These are phyloP conservation scores for Crataegus laevigata DNA, from an alignment of 306 rosid genomes.

Conservation along the genomic window DNA sequence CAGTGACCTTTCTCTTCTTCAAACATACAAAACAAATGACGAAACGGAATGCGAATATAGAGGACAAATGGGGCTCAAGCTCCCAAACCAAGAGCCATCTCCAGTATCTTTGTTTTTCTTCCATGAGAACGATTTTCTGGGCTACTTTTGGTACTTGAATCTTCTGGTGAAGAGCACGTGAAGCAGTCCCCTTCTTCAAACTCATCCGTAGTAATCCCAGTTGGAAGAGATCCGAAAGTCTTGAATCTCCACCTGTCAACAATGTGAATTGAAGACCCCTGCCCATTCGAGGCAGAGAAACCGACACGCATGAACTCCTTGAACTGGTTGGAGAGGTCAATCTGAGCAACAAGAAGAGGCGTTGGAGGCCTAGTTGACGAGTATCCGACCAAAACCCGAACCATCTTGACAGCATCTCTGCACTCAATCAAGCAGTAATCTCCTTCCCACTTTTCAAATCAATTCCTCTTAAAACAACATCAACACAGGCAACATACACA, in stretches of 20 bases:
- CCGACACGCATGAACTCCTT: slow-evolving; percentile 72
- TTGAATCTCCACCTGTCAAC: slow-evolving; percentile 57
- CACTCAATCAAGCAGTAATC: slow-evolving; percentile 70
- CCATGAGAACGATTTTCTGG: background rate
- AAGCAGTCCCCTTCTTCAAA: slow-evolving; percentile 60
- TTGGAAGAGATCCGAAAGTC: slow-evolving; percentile 35
- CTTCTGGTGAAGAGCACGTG: slow-evolving; percentile 40
- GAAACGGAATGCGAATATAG: background rate
- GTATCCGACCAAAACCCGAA: slow-evolving; percentile 56
- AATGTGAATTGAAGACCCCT: slow-evolving; percentile 48
- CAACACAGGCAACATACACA: slow-evolving; percentile 43
- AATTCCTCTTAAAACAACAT: slow-evolving; percentile 41
- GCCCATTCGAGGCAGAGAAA: slow-evolving; percentile 62
- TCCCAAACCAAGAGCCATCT: too few relatives aligned
- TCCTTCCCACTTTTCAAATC: slow-evolving; percentile 50
- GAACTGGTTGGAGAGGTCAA: slow-evolving; percentile 55
- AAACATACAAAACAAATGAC: slow-evolving; percentile 22
- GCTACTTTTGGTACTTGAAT: background rate
- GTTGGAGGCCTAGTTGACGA: slow-evolving; percentile 40
- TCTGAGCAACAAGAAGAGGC: slow-evolving; percentile 45
- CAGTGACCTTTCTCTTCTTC: slow-evolving; percentile 24
- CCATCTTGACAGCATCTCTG: slow-evolving; percentile 38
- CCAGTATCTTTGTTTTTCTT: too few relatives aligned
- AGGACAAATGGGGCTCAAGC: too few relatives aligned
- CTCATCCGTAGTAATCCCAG: slow-evolving; percentile 29